Evolutionary conservation across 768 basidiomycete genomes (phyloP), one percentile per base, ranked within the genome.

Genomic region (Xerocomus spinulosus): DNA sequence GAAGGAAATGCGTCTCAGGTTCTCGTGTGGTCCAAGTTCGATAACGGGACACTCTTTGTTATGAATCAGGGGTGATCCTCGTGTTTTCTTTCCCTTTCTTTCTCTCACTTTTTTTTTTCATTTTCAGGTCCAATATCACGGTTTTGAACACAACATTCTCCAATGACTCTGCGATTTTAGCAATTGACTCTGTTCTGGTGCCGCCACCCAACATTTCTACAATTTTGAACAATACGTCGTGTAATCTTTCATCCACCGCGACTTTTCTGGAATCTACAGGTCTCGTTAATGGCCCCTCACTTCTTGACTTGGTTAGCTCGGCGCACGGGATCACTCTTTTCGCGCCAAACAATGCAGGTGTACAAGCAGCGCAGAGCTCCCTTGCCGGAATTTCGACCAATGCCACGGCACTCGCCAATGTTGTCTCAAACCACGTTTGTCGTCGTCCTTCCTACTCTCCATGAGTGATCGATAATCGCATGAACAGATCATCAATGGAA

Each of bases 261-360:
- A 5, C 40, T 3, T 5, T 62, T 3, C 48, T 62, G 3, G 18
- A 44, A 15, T 50, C 58, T 13, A 51, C 55, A n/a, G 18, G 60
- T 7, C 49, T 73, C 23, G 18, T 45, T 24, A 50, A 57, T 14
- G 63, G 73, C 13, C 51, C 42, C 36, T 35, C 62, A 17, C 3
- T 62, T 48, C 51, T 67, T 20, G 44, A 67, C 45, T 45, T 37
- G 62, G 42, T 64, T 79, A 23, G 58, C 28, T 56, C 63, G 1
- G 63, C 74, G 1, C 62, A 52, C 21, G 87, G 85, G 3, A 71
- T 83, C 50, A 89, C 87, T 1, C 52, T 87, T 33, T 87, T 89
- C 58, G 77, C 81, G 4, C 87, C 87, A 8, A 74, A 67, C 49
- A 71, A 83, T 54, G 62, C 64, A 5, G 84, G 79, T 6, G 46